Evolutionary conservation across 371 early-diverging fungal species (phyloP).

Genomic region (Choanephora cucurbitarum): DNA sequence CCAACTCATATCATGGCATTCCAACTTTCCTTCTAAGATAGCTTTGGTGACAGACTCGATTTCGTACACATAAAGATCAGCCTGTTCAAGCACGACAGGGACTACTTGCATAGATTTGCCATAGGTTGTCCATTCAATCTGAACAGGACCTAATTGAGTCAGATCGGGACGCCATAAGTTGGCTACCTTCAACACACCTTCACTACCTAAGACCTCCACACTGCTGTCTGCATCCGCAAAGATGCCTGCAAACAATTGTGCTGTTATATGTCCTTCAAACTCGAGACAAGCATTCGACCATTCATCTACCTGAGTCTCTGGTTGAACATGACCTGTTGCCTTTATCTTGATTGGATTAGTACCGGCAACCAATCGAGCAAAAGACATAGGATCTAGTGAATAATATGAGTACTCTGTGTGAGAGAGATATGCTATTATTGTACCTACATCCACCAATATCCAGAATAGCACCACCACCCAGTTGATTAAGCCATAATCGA

Average conservation of each 20-base stretch:
- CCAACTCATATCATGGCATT: conserved; percentile 51
- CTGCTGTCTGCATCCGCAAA: conserved; percentile 41
- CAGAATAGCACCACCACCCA: conserved; percentile 50
- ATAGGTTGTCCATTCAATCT: conserved; percentile 30
- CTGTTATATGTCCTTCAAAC: conserved; percentile 37
- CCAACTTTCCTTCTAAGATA: conserved; percentile 25
- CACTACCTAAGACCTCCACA: conserved; percentile 39
- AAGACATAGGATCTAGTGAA: conserved; percentile 48
- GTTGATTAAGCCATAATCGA: conserved; percentile 46
- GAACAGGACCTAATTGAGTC: conserved; percentile 34
- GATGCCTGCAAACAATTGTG: conserved; percentile 45
- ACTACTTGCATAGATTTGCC: conserved; percentile 29
- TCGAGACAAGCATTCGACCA: conserved; percentile 43
- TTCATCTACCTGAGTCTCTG: conserved; percentile 49
- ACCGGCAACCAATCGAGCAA: conserved; percentile 46
- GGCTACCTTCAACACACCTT: conserved; percentile 34
- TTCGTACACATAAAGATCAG: conserved; percentile 42
- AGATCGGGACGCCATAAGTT: conserved; percentile 53
- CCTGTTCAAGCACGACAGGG: conserved; percentile 30
- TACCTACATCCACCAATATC: conserved; percentile 55
- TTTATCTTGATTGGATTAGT: conserved; percentile 36
- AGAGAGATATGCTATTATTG: neutral
- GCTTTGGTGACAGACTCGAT: conserved; percentile 50
- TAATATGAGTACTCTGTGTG: neutral
- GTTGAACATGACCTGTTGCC: conserved; percentile 42